A percentile compares a stretch with the other conserved stretches of the same genome.
phyloP scores from a whole-genome alignment of 2,329 filamentous ascomycete genomes.

The Venturiaceae sp. region DNA sequence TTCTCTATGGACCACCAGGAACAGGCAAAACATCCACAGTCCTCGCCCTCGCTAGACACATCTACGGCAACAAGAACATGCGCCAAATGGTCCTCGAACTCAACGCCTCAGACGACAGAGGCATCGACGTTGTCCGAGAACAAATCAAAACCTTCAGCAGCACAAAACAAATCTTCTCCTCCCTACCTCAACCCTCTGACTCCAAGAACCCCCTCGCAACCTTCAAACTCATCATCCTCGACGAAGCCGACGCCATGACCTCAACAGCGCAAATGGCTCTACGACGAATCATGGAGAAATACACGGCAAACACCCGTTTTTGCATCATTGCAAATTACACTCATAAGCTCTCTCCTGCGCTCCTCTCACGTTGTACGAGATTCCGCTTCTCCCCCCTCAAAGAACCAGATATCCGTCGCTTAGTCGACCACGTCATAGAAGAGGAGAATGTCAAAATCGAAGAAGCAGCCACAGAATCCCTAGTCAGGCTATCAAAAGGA shows the following conservation, averaged over 20 bases:
- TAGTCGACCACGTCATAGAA: slow-evolving; percentile 84
- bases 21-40: slow-evolving; percentile 98
- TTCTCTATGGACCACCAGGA: slow-evolving; percentile 92
- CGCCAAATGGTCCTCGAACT: slow-evolving; percentile 97
- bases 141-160: slow-evolving; percentile 99
- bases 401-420: slow-evolving; percentile 69
- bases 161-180: slow-evolving; percentile 94
- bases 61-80: slow-evolving; percentile 88
- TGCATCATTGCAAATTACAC: slow-evolving; percentile 99
- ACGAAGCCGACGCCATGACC: slow-evolving; percentile 99
- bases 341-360: slow-evolving; percentile 88
- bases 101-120: slow-evolving; percentile 93
- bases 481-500: slow-evolving; percentile 82
- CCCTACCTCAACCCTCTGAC: slow-evolving; percentile 39
- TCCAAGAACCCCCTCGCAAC: slow-evolving; percentile 44
- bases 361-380: slow-evolving; percentile 85
- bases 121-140: slow-evolving; percentile 92
- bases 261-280: slow-evolving; percentile 96
- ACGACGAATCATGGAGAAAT: slow-evolving; percentile 96
- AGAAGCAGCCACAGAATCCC: slow-evolving; percentile 66
- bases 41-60: slow-evolving; percentile 80
- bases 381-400: slow-evolving; percentile 94
- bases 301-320: slow-evolving; percentile 94
- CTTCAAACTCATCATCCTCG: slow-evolving; percentile 94
- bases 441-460: slow-evolving; percentile 81